These are phyloP conservation scores for Perilla frutescens DNA, from an alignment of 257 asterid genomes.

Conservation along the genomic window DNA sequence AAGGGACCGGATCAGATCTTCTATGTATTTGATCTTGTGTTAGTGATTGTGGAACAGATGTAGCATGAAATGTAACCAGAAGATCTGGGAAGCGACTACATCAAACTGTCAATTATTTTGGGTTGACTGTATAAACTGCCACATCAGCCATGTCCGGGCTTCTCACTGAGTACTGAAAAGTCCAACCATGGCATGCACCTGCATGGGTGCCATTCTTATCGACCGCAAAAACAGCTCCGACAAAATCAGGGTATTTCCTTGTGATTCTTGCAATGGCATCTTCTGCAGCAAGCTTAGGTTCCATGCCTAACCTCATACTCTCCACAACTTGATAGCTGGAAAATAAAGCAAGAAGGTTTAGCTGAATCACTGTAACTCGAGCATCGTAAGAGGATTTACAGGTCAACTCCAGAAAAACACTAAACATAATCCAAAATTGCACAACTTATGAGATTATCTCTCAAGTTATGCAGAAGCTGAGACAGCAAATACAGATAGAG, in stretches of 20 bases:
- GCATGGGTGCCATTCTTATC: slow-evolving; percentile 74
- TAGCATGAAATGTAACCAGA: no score
- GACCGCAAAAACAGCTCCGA: slow-evolving; percentile 88
- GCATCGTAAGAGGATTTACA: neutral
- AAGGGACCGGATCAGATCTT: no score
- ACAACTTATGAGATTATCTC: neutral
- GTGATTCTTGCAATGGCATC: slow-evolving; percentile 85
- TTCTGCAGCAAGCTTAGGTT: slow-evolving; percentile 85
- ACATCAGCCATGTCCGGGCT: slow-evolving; percentile 70
- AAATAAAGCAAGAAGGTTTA: slow-evolving; percentile 23
- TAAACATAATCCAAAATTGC: neutral
- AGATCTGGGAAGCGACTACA: neutral
- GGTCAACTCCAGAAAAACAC: slow-evolving; percentile 3
- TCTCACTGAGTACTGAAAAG: slow-evolving; percentile 86
- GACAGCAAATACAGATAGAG: slow-evolving; percentile 4
- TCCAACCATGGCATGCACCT: slow-evolving; percentile 98
- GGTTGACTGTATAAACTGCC: slow-evolving; percentile 64
- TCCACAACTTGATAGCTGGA: slow-evolving; percentile 93
- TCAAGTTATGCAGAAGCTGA: neutral
- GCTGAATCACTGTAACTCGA: slow-evolving; percentile 14
- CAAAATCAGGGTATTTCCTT: slow-evolving; percentile 71
- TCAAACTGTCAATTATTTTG: slow-evolving; percentile 24
- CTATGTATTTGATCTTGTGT: no score
- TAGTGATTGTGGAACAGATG: no score
- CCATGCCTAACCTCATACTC: slow-evolving; percentile 96